phyloP scores from a whole-genome alignment of 2,329 filamentous ascomycete genomes.

The Tolypocladium tundrense region DNA sequence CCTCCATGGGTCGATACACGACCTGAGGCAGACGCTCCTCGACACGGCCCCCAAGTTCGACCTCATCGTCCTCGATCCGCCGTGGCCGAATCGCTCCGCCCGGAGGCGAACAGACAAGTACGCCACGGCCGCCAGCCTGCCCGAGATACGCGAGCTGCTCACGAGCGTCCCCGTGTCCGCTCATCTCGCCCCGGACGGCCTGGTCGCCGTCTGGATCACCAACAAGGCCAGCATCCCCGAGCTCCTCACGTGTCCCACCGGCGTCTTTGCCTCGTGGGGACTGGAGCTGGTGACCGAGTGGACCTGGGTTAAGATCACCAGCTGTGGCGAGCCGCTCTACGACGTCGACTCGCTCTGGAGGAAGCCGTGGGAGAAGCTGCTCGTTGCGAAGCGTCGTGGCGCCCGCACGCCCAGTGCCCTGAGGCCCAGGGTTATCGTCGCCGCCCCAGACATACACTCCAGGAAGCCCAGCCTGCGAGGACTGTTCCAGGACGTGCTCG shows the following conservation, averaged over 20 bases:
- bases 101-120: constrained; percentile 45
- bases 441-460: constrained; percentile 67
- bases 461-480: constrained; percentile 62
- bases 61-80: constrained; percentile 64
- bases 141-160: constrained; percentile 40
- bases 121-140: constrained; percentile 31
- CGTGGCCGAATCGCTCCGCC: constrained; percentile 72
- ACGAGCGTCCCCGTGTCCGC: constrained; percentile 43
- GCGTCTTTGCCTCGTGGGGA: constrained; percentile 58
- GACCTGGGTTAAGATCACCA: constrained; percentile 69
- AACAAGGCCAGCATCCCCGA: constrained; percentile 54
- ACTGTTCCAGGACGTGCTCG: constrained; percentile 47
- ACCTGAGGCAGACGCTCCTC: constrained; percentile 29
- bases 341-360: constrained; percentile 51
- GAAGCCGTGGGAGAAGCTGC: constrained; percentile 66
- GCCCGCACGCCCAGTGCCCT: constrained; percentile 11
- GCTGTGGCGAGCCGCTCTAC: constrained; percentile 52
- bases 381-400: constrained; percentile 44
- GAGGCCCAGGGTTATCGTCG: constrained; percentile 48
- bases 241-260: constrained; percentile 38
- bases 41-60: constrained; percentile 45
- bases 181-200: constrained; percentile 39
- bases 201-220: constrained; percentile 69
- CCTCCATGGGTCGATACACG: constrained; percentile 38
- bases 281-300: constrained; percentile 59